These are phyloP conservation scores for Xylaria sp. DNA, from an alignment of 2,329 filamentous ascomycete species.

Conservation along the genomic window DNA sequence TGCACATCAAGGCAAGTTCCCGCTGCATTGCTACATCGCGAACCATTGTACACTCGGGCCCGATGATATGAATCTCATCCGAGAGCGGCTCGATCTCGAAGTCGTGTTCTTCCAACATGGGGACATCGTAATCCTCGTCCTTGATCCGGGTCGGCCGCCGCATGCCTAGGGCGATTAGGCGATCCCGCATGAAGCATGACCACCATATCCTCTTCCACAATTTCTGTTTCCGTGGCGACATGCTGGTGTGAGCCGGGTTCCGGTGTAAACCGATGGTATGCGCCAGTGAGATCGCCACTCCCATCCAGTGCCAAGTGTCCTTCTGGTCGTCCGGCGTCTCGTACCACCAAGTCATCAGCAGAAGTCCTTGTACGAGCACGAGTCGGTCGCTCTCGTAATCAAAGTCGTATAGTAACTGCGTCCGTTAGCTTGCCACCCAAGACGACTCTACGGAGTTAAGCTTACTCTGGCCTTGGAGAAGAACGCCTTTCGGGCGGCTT, in stretches of 20 bases:
- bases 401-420: constrained; percentile 84
- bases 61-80: constrained; percentile 68
- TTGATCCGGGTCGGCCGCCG: constrained; percentile 89
- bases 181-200: constrained; percentile 95
- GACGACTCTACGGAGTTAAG: constrained; percentile 20
- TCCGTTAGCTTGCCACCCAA: constrained; percentile 16
- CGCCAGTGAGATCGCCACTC: constrained; percentile 87
- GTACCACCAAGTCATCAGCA: constrained; percentile 97
- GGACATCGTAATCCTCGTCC: constrained; percentile 90
- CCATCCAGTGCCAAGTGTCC: constrained; percentile 99
- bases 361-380: constrained; percentile 81
- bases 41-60: constrained; percentile 69
- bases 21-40: constrained; percentile 74
- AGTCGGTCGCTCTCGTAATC: constrained; percentile 93
- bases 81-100: constrained; percentile 77
- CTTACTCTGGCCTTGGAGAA: constrained; percentile 85
- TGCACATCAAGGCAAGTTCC: constrained; percentile 83
- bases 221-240: constrained; percentile 73
- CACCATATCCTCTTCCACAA: constrained; percentile 98
- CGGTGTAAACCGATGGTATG: constrained; percentile 93
- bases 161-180: constrained; percentile 91
- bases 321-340: constrained; percentile 96
- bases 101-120: constrained; percentile 82
- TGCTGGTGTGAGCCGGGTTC: constrained; percentile 75
- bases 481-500: constrained; percentile 83